Percentiles rank a stretch among this genome's conserved stretches.
Conservation (phyloP, 306 rosid genomes). For the Begonia fuchsioides region DNA sequence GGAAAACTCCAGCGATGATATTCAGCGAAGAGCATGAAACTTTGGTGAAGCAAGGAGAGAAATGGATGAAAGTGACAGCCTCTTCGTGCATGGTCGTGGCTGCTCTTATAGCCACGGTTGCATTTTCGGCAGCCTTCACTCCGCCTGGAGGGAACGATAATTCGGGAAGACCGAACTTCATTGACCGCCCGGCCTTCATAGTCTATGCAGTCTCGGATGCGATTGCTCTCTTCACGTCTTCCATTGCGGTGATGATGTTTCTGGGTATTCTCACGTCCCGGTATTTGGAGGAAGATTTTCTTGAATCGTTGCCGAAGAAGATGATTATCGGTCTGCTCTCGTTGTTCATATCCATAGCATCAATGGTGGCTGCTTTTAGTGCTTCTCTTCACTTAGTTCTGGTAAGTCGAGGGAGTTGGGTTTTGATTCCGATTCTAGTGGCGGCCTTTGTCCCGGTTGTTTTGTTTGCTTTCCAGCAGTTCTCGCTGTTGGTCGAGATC, state of each 20-base stretch:
- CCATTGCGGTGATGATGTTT: neutral
- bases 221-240: neutral
- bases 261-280: neutral
- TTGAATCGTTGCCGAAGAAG: neutral
- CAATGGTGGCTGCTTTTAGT: neutral
- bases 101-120: conserved; percentile 44
- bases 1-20: conserved; percentile 29
- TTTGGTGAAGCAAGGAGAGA: conserved; percentile 25
- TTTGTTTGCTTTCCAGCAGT: neutral
- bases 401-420: neutral
- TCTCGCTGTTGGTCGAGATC: neutral
- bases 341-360: neutral
- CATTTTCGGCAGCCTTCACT: conserved; percentile 42
- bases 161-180: conserved; percentile 20
- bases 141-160: conserved; percentile 36
- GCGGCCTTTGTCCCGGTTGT: neutral
- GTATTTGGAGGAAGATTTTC: no score
- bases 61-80: conserved; percentile 40
- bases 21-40: conserved; percentile 19
- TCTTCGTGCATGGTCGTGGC: conserved; percentile 53
- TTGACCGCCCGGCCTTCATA: conserved; percentile 19
- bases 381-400: neutral
- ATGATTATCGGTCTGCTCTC: neutral
- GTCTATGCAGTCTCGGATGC: conserved; percentile 12
- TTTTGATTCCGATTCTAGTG: neutral